These are phyloP conservation scores for Pseudogymnoascus sp. DNA, from an alignment of 2,329 filamentous ascomycete species.

Conservation along the genomic window DNA sequence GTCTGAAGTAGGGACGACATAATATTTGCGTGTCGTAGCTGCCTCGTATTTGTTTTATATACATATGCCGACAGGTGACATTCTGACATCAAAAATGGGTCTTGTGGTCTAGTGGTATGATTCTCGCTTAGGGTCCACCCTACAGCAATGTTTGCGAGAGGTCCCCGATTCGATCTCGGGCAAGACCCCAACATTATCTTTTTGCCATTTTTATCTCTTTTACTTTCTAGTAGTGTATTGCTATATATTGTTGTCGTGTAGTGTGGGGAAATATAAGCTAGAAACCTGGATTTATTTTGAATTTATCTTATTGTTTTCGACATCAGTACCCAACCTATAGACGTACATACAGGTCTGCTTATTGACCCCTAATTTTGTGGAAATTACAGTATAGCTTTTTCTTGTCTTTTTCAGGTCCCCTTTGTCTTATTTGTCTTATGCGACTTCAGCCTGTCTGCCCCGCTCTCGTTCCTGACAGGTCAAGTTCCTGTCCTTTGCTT, in stretches of 20 bases:
- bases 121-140: conserved; percentile 7
- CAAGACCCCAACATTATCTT: neutral
- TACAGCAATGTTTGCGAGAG: conserved; percentile 6
- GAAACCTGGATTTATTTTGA: neutral
- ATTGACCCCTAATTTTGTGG: neutral
- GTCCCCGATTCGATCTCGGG: conserved; percentile 8
- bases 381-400: neutral
- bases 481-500: neutral
- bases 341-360: neutral
- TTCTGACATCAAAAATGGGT: neutral
- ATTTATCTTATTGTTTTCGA: neutral
- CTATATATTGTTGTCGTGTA: neutral
- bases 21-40: neutral
- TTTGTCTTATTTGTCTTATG: neutral
- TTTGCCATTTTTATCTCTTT: neutral
- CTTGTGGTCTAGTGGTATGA: conserved; percentile 8
- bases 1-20: neutral
- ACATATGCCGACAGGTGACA: neutral
- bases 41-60: neutral
- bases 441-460: neutral
- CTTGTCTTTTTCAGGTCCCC: neutral
- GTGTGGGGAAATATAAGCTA: neutral
- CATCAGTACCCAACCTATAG: neutral
- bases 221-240: neutral
- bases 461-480: neutral